These are phyloP conservation scores for Diaporthe sp. DNA, from an alignment of 2,329 filamentous ascomycete genomes.

Conservation along the genomic window DNA sequence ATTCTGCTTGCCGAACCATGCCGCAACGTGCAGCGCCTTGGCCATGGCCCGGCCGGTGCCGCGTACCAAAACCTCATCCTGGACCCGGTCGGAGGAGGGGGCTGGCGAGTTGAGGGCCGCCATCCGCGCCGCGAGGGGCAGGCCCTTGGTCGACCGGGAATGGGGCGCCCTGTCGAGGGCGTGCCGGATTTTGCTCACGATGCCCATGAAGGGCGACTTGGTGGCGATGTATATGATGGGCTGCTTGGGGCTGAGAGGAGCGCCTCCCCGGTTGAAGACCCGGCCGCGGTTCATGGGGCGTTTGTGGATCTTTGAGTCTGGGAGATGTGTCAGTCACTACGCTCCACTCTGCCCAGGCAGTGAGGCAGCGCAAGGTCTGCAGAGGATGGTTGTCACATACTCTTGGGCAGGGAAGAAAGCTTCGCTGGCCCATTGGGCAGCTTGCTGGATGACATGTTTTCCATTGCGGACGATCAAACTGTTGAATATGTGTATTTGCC, in stretches of 20 bases:
- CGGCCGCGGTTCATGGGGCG: constrained; percentile 60
- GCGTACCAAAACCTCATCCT: constrained; percentile 64
- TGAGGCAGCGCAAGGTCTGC: neutral
- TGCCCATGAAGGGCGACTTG: constrained; percentile 76
- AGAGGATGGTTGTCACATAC: constrained; percentile 39
- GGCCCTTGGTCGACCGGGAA: constrained; percentile 57
- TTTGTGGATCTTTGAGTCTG: constrained; percentile 65
- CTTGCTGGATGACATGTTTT: neutral
- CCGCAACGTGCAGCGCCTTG: constrained; percentile 72
- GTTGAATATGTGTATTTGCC: neutral
- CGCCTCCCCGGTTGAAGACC: constrained; percentile 44
- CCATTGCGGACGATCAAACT: neutral
- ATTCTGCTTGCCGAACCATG: constrained; percentile 74
- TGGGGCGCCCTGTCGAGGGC: constrained; percentile 69
- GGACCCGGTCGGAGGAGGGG: constrained; percentile 46
- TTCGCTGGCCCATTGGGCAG: constrained; percentile 49
- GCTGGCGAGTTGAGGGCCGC: constrained; percentile 54
- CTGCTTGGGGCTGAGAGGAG: constrained; percentile 41
- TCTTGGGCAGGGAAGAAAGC: constrained; percentile 52
- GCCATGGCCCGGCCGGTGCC: constrained; percentile 78
- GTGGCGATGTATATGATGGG: constrained; percentile 74
- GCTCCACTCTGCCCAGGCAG: neutral
- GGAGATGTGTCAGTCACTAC: constrained; percentile 41
- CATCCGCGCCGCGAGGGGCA: constrained; percentile 62
- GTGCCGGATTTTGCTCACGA: constrained; percentile 75